Percentiles rank a stretch among this genome's conserved stretches.
phyloP scores from a whole-genome alignment of 306 rosid genomes.

The Crotalaria pallida region DNA sequence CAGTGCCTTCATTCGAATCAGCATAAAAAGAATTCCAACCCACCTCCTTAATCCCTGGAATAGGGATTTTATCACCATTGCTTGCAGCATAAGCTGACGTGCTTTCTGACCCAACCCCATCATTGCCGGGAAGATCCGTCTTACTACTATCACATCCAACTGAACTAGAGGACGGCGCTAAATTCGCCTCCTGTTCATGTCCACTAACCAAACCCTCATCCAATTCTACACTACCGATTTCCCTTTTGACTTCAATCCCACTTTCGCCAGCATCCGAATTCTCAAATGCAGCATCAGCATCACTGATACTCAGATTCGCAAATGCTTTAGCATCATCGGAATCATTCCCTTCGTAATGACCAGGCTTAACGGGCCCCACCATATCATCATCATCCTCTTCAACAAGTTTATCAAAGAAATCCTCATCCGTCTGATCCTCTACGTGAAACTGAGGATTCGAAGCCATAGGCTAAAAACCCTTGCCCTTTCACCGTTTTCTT shows the following conservation, averaged over 20 bases:
- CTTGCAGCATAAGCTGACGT: conserved; percentile 7
- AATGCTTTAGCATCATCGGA: conserved; percentile 50
- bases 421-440: conserved; percentile 97
- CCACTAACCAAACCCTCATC: conserved; percentile 19
- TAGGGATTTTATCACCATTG: conserved; percentile 21
- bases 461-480: conserved; percentile 59
- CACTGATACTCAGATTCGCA: conserved; percentile 40
- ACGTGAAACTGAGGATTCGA: conserved; percentile 74
- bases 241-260: conserved; percentile 20
- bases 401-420: conserved; percentile 81
- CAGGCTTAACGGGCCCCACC: conserved; percentile 23
- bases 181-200: conserved; percentile 24
- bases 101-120: conserved; percentile 30
- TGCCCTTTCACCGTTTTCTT: conserved; percentile 16
- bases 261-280: conserved; percentile 25
- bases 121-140: conserved; percentile 15
- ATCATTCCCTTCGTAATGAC: conserved; percentile 18
- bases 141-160: conserved; percentile 3
- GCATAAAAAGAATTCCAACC: conserved; percentile 73
- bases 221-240: conserved; percentile 20
- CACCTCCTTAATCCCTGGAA: conserved; percentile 60
- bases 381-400: conserved; percentile 60
- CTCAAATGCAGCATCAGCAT: conserved; percentile 25
- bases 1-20: conserved; percentile 48
- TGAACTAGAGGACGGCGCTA: conserved; percentile 30